Conservation (phyloP, 2,329 filamentous ascomycete species). For the Talaromyces piceae region DNA sequence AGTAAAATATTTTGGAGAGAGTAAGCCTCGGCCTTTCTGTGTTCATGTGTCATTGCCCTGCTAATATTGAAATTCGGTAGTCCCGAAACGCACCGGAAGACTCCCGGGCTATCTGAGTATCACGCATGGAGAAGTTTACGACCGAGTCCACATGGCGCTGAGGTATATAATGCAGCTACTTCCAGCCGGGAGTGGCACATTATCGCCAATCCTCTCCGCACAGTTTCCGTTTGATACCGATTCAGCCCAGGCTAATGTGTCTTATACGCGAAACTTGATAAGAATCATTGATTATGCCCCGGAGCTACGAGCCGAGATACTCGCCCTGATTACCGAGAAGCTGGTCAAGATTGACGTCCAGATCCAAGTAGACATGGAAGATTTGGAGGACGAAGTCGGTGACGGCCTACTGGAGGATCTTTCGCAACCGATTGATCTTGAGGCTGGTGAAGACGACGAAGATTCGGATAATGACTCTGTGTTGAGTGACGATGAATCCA, state of each 20-base stretch:
- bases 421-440: conserved; percentile 31
- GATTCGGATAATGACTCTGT: conserved; percentile 62
- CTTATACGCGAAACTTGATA: conserved; percentile 82
- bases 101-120: conserved; percentile 52
- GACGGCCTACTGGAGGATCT: conserved; percentile 55
- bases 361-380: conserved; percentile 87
- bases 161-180: conserved; percentile 72
- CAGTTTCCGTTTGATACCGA: conserved; percentile 74
- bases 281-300: conserved; percentile 69
- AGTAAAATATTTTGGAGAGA: conserved; percentile 64
- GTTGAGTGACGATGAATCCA: conserved; percentile 52
- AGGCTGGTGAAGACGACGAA: conserved; percentile 35
- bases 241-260: conserved; percentile 67
- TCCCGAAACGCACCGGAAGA: conserved; percentile 48
- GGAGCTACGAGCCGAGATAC: conserved; percentile 68
- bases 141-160: conserved; percentile 67
- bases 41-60: background rate
- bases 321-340: conserved; percentile 75
- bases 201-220: conserved; percentile 58
- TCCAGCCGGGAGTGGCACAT: conserved; percentile 64
- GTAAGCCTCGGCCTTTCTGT: conserved; percentile 37
- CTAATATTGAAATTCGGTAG: conserved; percentile 17
- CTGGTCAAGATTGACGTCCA: conserved; percentile 93
- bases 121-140: conserved; percentile 57
- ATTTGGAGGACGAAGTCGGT: conserved; percentile 81